Conservation (phyloP, 2,329 filamentous ascomycete genomes). For the Colletotrichum sp. region DNA sequence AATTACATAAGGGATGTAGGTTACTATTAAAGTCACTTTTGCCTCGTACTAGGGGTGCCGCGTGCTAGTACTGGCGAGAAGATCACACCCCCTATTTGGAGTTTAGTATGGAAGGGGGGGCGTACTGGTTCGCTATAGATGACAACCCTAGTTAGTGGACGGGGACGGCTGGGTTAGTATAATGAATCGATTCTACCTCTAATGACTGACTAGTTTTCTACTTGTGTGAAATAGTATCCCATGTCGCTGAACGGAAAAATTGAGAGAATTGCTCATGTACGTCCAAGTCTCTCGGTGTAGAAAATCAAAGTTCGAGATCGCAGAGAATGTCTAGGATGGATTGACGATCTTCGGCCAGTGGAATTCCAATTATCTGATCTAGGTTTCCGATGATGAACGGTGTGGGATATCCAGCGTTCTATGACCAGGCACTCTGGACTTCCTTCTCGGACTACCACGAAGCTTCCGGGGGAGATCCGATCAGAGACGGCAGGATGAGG, state of each 20-base stretch:
- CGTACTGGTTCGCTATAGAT: neutral
- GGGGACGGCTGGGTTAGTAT: neutral
- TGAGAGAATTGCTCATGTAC: rapidly evolving
- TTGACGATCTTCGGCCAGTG: neutral
- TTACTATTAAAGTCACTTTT: no score
- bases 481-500: neutral
- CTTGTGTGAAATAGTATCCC: neutral
- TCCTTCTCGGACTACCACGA: neutral
- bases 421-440: neutral
- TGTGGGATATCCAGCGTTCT: neutral
- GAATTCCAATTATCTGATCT: neutral
- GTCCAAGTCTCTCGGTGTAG: neutral
- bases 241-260: no score
- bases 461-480: neutral
- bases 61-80: no score
- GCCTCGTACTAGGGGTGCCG: no score
- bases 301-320: neutral
- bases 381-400: neutral
- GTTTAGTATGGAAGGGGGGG: neutral
- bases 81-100: no score
- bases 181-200: neutral
- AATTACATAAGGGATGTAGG: no score
- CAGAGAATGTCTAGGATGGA: neutral
- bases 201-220: neutral
- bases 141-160: neutral